These are phyloP conservation scores for Globisporangium apiculatum DNA, from an alignment of 352 stramenopile genomes.

Conservation along the genomic window DNA sequence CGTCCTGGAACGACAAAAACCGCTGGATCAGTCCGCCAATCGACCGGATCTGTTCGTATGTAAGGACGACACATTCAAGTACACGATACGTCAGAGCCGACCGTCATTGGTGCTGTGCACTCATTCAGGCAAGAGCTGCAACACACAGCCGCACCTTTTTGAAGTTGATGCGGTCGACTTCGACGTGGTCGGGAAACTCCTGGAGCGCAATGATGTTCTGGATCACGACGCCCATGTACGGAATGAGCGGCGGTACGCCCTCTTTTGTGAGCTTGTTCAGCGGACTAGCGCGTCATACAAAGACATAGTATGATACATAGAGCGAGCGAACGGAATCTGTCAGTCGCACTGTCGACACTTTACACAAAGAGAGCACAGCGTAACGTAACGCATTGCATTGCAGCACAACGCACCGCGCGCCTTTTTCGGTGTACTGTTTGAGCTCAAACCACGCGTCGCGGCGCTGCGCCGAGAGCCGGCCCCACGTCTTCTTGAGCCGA, in stretches of 20 bases:
- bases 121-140: not conserved
- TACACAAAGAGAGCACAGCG: too few relatives aligned
- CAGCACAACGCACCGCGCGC: conserved; percentile 28
- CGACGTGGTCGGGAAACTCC: conserved; percentile 72
- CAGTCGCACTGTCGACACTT: too few relatives aligned
- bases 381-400: too few relatives aligned
- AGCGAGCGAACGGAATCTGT: not conserved
- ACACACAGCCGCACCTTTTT: conserved; percentile 47
- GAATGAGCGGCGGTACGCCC: conserved; percentile 55
- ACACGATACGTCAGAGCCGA: not conserved
- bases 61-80: too few relatives aligned
- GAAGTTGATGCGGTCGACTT: conserved; percentile 81
- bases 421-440: conserved; percentile 79
- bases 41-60: conserved; percentile 43
- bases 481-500: conserved; percentile 84
- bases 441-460: conserved; percentile 80
- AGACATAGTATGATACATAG: not conserved
- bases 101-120: too few relatives aligned
- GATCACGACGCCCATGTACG: conserved; percentile 81
- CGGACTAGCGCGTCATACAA: conserved; percentile 16
- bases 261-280: conserved; percentile 81
- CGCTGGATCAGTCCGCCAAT: conserved; percentile 51
- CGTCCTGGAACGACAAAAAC: conserved; percentile 62
- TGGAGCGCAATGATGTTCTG: conserved; percentile 81
- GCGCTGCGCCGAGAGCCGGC: conserved; percentile 49